Base-by-base conservation (phyloP, 1,284 basidiomycete genomes). In the Ustilago sp. region DNA sequence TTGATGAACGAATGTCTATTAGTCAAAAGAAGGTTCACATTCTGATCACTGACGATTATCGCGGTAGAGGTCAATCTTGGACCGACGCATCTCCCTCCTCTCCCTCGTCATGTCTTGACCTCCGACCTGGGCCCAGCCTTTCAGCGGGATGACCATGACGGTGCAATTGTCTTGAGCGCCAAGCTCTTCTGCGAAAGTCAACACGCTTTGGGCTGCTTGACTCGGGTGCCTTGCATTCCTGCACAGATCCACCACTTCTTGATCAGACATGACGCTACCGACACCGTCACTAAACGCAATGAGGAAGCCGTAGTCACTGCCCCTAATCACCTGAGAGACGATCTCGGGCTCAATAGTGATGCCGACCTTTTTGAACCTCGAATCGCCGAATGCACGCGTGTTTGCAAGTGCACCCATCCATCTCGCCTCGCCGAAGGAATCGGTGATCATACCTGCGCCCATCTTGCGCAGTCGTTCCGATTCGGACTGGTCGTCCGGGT, bases 371-470 rank as follows among this genome's bases (percentile, higher is more conserved):
- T 98, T 98, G 88, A 91, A 98, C 71, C 91, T 90, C 38, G 94
- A 89, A 84, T 99, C 97, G 36, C 96, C 96, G 60, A 99, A 90
- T 90, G 93, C 92, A 85, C 96, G 88, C 9, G 97, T 98, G 81
- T 98, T 99, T 51, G 92, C 94, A 23, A 99, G 88, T 1, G 92
- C 93, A 8, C 96, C 96, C 92, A 98, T 98, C 94, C 95, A 98
- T 48, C 94, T 89, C 48, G 92, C 91, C 88, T 99, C 96, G 38
- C 97, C 96, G 83, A 95, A 99, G 4, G 93, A 95, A 86, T 99
- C 96, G 5, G 94, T 93, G 53, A 98, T 93, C 34, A 97, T 87
- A 1, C 93, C 91, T 8, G 92, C 92, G 9, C 95, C 95, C 90
- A 95, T 93, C 64, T 92, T 90, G 51, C 95, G 90, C 57, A 99